Base-by-base conservation (phyloP, 257 asterid genomes). In the Catharanthus roseus region DNA sequence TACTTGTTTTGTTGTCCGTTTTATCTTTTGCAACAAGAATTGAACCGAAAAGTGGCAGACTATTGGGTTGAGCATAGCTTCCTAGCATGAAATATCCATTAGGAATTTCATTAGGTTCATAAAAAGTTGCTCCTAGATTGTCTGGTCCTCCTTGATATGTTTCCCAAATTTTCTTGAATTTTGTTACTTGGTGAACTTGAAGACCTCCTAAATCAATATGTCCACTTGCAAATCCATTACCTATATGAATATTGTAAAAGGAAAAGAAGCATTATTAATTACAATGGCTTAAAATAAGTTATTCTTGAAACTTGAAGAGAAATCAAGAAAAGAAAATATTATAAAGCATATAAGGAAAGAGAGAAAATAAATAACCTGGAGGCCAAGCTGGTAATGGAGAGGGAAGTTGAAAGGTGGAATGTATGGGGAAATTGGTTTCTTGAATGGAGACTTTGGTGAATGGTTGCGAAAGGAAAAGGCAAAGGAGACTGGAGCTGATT, bases 71-170 rank as follows among this genome's bases (percentile, higher is more conserved):
- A 16, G 87, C 83, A 41, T 84, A 89, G 83, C 78, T 75, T 1
- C 96, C 96, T 50, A 95, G 91, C 96, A 91, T 85, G 65, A 87
- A 89, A 50, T 78, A 91, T 57, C 97, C 97, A 68, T 89, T 92
- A 0, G 97, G 99, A 15, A 91, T 77, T 1, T 78, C n/a, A 1
- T 91, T 74, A 1, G 99, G 99, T 63, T 95, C 97, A 36, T 78
- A 88, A 68, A 90, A 88, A 31, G 99, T 82, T 54, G 85, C 95
- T 1, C 97, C 97, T 23, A 77, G 74, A 62, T 86, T 60, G 10
- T 79, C 88, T 1, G 82, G 78, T 9, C 97, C 96, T 0, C 96
- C 93, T 42, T 69, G 36, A 15, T 77, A 51, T 1, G 73, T 57
- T 12, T 76, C 67, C 96, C 95, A 86, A 2, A 89, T 61, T 71